These are phyloP conservation scores for Galerina sulciceps DNA, from an alignment of 768 basidiomycete genomes.

Conservation along the genomic window DNA sequence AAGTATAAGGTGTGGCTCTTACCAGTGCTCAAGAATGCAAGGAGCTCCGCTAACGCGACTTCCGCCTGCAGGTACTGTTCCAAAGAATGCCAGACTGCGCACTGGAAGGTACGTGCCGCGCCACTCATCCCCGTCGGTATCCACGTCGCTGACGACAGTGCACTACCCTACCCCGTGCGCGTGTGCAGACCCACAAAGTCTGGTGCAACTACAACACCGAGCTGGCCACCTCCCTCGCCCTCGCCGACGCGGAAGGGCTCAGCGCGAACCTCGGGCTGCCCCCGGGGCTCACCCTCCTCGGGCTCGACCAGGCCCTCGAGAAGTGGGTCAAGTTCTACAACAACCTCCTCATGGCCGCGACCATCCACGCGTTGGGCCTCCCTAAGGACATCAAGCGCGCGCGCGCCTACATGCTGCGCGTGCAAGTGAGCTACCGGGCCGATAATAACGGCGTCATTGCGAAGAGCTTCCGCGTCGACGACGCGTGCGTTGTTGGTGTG, in stretches of 20 bases:
- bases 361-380: slow-evolving; percentile 32
- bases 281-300: slow-evolving; percentile 26
- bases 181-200: slow-evolving; percentile 17
- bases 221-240: slow-evolving; percentile 6
- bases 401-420: slow-evolving; percentile 14
- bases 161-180: too few species aligned
- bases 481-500: slow-evolving; percentile 24
- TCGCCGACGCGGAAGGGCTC: slow-evolving; percentile 4
- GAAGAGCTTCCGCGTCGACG: slow-evolving; percentile 31
- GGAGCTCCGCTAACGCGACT: too few species aligned
- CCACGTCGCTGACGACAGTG: too few species aligned
- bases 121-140: background rate
- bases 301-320: slow-evolving; percentile 34
- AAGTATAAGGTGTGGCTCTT: too few species aligned
- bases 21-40: too few species aligned
- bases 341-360: slow-evolving; percentile 30
- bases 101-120: slow-evolving; percentile 16
- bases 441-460: slow-evolving; percentile 26
- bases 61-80: slow-evolving; percentile 23
- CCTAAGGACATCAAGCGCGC: slow-evolving; percentile 26
- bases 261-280: slow-evolving; percentile 11
- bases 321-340: slow-evolving; percentile 36
- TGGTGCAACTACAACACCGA: slow-evolving; percentile 13
- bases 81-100: slow-evolving; percentile 15
- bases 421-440: slow-evolving; percentile 4